Evolutionary conservation across 179 eudicot species (phyloP).

Genomic region (Drosera spatulata): DNA sequence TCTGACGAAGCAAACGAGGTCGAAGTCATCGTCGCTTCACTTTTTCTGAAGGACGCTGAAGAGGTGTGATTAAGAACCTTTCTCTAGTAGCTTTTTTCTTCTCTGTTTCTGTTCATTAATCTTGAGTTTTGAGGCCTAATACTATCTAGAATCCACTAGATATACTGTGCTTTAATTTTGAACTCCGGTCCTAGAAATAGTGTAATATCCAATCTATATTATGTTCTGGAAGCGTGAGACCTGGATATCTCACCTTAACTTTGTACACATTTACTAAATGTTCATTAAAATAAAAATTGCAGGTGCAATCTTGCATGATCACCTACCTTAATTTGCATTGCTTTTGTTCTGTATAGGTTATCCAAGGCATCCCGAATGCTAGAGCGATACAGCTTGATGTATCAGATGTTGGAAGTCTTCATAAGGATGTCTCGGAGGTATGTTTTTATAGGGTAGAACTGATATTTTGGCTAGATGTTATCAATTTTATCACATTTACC

Average conservation of each 20-base stretch:
- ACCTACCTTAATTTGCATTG: too few relatives aligned
- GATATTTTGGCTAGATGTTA: too few relatives aligned
- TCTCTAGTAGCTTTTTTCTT: background rate
- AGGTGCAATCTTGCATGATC: too few relatives aligned
- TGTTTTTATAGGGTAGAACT: background rate
- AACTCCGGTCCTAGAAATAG: too few relatives aligned
- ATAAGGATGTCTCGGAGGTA: constrained; percentile 63
- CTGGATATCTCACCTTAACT: too few relatives aligned
- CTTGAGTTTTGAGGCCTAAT: background rate
- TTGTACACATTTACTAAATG: too few relatives aligned
- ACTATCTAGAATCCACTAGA: too few relatives aligned
- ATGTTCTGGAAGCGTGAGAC: too few relatives aligned
- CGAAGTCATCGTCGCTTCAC: constrained; percentile 85
- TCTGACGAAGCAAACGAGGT: constrained; percentile 42
- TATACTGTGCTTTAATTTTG: too few relatives aligned
- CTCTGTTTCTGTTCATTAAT: background rate
- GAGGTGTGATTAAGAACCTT: constrained; percentile 40
- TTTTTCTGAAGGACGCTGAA: constrained; percentile 73
- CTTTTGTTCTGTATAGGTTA: constrained; percentile 22
- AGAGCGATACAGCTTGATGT: constrained; percentile 81
- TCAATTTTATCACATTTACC: too few relatives aligned
- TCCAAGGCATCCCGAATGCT: constrained; percentile 77
- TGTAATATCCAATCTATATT: too few relatives aligned
- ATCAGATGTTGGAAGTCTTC: constrained; percentile 38
- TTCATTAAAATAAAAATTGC: too few relatives aligned